Base-by-base conservation (phyloP, 768 basidiomycete species). In the Amylocystis lapponica region DNA sequence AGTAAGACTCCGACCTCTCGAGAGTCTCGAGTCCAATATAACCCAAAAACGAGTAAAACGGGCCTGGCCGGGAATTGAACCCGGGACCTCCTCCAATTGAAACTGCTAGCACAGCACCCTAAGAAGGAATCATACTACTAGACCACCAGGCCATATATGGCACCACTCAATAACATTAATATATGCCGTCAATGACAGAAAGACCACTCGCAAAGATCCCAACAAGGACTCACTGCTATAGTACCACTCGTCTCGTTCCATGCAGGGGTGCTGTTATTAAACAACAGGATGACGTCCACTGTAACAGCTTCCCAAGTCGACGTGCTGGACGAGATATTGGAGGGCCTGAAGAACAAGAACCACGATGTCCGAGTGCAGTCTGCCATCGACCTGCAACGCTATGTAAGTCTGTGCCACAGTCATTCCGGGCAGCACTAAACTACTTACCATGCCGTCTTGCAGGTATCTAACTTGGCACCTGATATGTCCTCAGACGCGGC, bases 51-150 rank as follows among this genome's bases (percentile, higher is more conserved):
- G 25, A 37, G 25, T 13, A 37, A 22, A 10, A 7, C 2, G 74
- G 80, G 79, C 81, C 79, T 80, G 71, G 75, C 79, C 75, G 80
- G 80, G 82, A 83, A 83, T 84, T 82, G 82, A 86, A 83, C 82
- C 81, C 80, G 75, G 81, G 80, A 83, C 83, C 83, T 84, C 81
- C 81, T 82, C 80, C 76, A 81, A 44, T 35, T 46, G 29, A 27
- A 29, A 14, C 27, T 16, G 27, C 31, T 17, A 14, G 40, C 35
- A 19, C 41, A 14, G 44, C 20, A 45, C 74, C 74, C 74, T 70
- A 76, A 76, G 71, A 72, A 75, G 72, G 75, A 75, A 75, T 77
- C 75, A 75, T 76, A 72, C 75, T 70, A 75, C 74, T 76, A 76
- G 73, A 75, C 72, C 71, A 75, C 66, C 70, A 74, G 71, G 74